These are phyloP conservation scores for Orobanche coerulescens DNA, from an alignment of 257 asterid genomes.

Conservation along the genomic window DNA sequence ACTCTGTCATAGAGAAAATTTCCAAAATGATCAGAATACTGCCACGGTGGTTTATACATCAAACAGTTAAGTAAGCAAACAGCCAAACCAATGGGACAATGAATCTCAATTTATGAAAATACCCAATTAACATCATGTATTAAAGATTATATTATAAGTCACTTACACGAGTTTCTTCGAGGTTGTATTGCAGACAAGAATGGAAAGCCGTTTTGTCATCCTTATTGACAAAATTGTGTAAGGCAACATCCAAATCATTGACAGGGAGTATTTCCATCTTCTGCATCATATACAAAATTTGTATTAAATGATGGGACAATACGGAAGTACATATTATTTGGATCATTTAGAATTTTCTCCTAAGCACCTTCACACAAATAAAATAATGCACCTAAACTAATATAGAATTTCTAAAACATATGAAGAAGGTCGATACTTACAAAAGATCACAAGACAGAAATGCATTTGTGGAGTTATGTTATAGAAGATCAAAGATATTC, in stretches of 20 bases:
- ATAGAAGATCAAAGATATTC: constrained; percentile 16
- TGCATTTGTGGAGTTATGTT: background rate
- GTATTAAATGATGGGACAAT: constrained; percentile 13
- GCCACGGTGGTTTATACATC: background rate
- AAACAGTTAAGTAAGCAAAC: background rate
- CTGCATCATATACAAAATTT: constrained; percentile 32
- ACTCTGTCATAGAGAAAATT: constrained; percentile 40
- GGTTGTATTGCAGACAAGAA: constrained; percentile 82
- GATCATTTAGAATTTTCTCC: background rate
- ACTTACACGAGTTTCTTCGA: constrained; percentile 95
- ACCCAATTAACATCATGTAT: constrained; percentile 7
- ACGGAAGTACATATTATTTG: background rate
- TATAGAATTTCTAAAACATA: too few relatives aligned
- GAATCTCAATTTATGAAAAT: constrained; percentile 6
- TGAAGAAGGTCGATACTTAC: background rate
- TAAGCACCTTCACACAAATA: constrained; percentile 10
- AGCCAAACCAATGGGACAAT: background rate
- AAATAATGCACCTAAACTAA: too few relatives aligned
- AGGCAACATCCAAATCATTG: constrained; percentile 88
- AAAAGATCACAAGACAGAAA: background rate
- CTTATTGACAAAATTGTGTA: constrained; percentile 87
- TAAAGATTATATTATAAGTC: constrained; percentile 10
- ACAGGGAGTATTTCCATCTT: constrained; percentile 98
- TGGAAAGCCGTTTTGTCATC: constrained; percentile 93
- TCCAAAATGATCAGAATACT: constrained; percentile 19